Percentiles rank a stretch among this genome's conserved stretches.
Evolutionary conservation across 176 grass and related monocot species (phyloP).

Genomic region (Cenchrus purpureus): DNA sequence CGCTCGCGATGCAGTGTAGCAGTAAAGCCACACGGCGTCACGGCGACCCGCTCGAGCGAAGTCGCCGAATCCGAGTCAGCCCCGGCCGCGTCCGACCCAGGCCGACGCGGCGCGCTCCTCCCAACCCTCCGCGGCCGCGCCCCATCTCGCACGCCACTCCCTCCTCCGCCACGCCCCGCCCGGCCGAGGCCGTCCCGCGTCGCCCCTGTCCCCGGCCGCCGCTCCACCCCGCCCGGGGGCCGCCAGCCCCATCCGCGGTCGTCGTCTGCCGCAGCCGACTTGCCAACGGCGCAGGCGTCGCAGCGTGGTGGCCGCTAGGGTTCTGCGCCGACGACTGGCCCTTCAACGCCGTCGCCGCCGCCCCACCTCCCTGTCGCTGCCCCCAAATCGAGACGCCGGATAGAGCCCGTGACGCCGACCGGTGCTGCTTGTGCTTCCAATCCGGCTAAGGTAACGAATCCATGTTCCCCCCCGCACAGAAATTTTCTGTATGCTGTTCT

Average conservation of each 20-base stretch:
- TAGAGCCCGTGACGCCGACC: background rate
- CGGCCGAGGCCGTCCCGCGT: background rate
- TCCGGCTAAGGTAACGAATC: background rate
- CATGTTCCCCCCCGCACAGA: background rate
- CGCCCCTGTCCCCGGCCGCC: background rate
- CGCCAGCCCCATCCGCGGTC: background rate
- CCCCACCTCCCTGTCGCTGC: background rate
- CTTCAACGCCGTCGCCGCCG: background rate
- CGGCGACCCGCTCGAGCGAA: background rate
- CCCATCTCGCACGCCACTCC: background rate
- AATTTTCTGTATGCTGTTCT: background rate
- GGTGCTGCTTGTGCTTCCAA: background rate
- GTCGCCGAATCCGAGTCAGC: background rate
- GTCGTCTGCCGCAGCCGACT: background rate
- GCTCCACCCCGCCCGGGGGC: background rate
- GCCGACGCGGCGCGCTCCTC: background rate
- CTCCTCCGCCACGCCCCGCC: background rate
- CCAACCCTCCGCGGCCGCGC: background rate
- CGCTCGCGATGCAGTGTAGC: background rate
- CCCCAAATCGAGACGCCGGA: background rate
- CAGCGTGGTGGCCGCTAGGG: background rate
- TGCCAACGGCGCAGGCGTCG: background rate
- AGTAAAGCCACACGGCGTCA: background rate
- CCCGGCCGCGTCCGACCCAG: background rate
- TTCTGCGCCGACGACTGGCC: background rate